A percentile compares a stretch with the other conserved stretches of the same genome.
These are phyloP conservation scores for Euphorbia schlechtendalii DNA, from an alignment of 441 rosid species.

Conservation along the genomic window DNA sequence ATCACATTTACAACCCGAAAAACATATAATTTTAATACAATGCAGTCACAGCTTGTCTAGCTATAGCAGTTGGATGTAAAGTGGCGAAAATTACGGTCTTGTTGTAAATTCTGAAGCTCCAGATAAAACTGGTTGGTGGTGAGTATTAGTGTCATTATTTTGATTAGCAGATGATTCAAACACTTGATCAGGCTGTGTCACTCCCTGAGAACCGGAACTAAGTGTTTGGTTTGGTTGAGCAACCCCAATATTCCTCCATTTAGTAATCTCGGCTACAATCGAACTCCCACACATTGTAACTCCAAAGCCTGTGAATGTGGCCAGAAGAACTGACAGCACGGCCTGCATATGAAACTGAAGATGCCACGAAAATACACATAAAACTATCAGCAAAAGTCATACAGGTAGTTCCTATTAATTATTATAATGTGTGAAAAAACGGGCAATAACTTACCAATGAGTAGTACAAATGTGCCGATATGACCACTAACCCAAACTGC, in stretches of 20 bases:
- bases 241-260: slow-evolving; percentile 32
- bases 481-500: slow-evolving; percentile 69
- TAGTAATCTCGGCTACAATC: slow-evolving; percentile 36
- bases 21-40: background rate
- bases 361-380: slow-evolving; percentile 14
- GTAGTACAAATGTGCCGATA: slow-evolving; percentile 68
- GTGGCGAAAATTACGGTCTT: background rate
- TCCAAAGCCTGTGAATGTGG: slow-evolving; percentile 77
- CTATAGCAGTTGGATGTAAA: background rate
- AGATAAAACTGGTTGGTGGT: slow-evolving; percentile 18
- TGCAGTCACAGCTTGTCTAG: slow-evolving; percentile 7
- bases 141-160: slow-evolving; percentile 17
- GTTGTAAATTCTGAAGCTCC: slow-evolving; percentile 20
- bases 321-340: slow-evolving; percentile 59
- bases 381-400: slow-evolving; percentile 2
- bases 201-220: slow-evolving; percentile 17
- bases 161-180: slow-evolving; percentile 15
- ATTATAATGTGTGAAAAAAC: background rate
- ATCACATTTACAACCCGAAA: background rate
- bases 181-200: slow-evolving; percentile 24
- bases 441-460: slow-evolving; percentile 45
- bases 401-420: background rate
- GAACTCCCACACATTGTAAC: slow-evolving; percentile 58
- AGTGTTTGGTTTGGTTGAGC: slow-evolving; percentile 22
- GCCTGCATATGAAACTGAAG: slow-evolving; percentile 65